Conservation (phyloP, 176 grass and related monocot genomes). For the Panicum miliaceum region DNA sequence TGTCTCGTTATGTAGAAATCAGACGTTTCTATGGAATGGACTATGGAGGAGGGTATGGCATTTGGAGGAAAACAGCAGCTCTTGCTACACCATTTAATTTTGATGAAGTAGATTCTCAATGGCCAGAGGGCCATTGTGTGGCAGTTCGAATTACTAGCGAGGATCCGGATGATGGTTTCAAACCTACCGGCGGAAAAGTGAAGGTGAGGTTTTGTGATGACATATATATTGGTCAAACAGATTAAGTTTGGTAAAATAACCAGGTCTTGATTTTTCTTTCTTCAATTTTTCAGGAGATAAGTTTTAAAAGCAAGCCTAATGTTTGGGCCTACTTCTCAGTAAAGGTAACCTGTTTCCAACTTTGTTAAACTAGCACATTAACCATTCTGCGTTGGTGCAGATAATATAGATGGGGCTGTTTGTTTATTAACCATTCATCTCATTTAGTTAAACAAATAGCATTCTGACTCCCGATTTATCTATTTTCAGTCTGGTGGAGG, state of each 20-base stretch:
- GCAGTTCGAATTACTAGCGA: slow-evolving; percentile 95
- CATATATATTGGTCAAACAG: slow-evolving; percentile 29
- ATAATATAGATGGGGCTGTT: slow-evolving; percentile 5
- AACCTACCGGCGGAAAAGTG: slow-evolving; percentile 95
- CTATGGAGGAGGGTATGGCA: slow-evolving; percentile 81
- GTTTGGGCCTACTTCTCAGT: slow-evolving; percentile 98
- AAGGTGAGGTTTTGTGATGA: slow-evolving; percentile 62
- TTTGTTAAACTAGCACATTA: slow-evolving; percentile 6
- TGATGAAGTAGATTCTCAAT: slow-evolving; percentile 83
- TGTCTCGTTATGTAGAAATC: slow-evolving; percentile 66
- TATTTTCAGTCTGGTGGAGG: slow-evolving; percentile 92
- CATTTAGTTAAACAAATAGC: slow-evolving; percentile 18
- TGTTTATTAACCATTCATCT: neutral
- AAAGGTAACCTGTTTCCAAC: slow-evolving; percentile 68
- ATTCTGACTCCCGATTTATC: neutral
- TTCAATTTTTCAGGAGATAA: slow-evolving; percentile 74
- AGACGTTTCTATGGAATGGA: slow-evolving; percentile 98
- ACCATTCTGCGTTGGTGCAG: neutral
- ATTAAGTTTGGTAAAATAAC: slow-evolving; percentile 27
- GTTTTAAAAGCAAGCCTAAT: slow-evolving; percentile 98
- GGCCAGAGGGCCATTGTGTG: slow-evolving; percentile 91
- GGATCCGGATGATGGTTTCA: slow-evolving; percentile 98
- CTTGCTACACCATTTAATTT: slow-evolving; percentile 88
- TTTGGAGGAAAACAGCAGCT: slow-evolving; percentile 81
- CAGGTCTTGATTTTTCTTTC: slow-evolving; percentile 29